Percentiles rank a stretch among this genome's conserved stretches.
phyloP scores from a whole-genome alignment of 768 basidiomycete species.

The Suillus hirtellus region DNA sequence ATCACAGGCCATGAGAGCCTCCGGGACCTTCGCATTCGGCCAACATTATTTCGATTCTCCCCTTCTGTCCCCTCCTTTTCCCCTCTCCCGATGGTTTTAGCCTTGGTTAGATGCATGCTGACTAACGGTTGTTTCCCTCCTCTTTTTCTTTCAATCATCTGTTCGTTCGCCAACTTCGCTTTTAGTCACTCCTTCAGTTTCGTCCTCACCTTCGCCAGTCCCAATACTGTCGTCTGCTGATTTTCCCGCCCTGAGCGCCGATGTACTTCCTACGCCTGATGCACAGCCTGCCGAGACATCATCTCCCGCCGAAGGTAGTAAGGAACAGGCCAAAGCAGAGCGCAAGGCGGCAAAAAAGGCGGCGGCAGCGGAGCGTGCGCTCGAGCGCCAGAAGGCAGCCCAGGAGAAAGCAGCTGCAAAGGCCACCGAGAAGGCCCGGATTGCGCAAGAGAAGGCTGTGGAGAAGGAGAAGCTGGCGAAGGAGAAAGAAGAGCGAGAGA shows the following conservation, averaged over 20 bases:
- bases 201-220: slow-evolving; percentile 43
- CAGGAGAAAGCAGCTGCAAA: slow-evolving; percentile 57
- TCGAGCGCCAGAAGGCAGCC: slow-evolving; percentile 55
- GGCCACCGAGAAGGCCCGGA: neutral
- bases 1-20: slow-evolving; percentile 65
- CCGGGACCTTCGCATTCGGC: slow-evolving; percentile 10
- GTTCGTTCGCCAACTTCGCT: slow-evolving; percentile 42
- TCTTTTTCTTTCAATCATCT: slow-evolving; percentile 23
- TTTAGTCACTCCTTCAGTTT: slow-evolving; percentile 40
- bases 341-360: slow-evolving; percentile 68
- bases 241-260: slow-evolving; percentile 64
- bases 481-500: slow-evolving; percentile 41
- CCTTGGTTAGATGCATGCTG: slow-evolving; percentile 37
- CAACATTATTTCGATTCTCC: slow-evolving; percentile 34
- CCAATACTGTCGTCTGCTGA: slow-evolving; percentile 64
- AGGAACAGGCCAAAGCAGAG: slow-evolving; percentile 56
- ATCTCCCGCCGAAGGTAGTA: slow-evolving; percentile 35
- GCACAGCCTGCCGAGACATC: slow-evolving; percentile 26
- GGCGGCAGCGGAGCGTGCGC: slow-evolving; percentile 59
- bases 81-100: slow-evolving; percentile 26
- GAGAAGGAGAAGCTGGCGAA: slow-evolving; percentile 52
- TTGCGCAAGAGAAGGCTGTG: slow-evolving; percentile 37
- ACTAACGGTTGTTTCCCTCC: slow-evolving; percentile 15
- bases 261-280: slow-evolving; percentile 19
- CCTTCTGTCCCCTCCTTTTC: slow-evolving; percentile 30